phyloP scores from a whole-genome alignment of 192 early-diverging fungal genomes.

The Oehlia diaphana region DNA sequence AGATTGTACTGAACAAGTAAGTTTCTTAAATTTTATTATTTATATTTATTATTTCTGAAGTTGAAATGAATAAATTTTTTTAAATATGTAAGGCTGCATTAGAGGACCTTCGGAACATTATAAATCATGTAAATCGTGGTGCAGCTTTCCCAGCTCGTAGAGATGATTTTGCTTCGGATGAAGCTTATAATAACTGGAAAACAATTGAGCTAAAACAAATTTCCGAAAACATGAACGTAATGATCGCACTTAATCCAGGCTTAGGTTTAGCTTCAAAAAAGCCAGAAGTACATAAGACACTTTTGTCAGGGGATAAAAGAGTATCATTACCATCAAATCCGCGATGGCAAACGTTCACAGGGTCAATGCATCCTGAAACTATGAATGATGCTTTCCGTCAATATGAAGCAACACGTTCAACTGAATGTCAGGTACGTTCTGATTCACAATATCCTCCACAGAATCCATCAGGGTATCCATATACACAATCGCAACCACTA shows the following conservation, averaged over 20 bases:
- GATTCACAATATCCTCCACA: constrained; percentile 4
- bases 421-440: not conserved
- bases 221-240: constrained; percentile 3
- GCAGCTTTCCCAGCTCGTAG: constrained; percentile 18
- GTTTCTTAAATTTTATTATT: not conserved
- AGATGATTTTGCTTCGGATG: constrained; percentile 27
- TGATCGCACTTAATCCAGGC: constrained; percentile 1
- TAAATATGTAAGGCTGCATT: constrained; percentile 3
- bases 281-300: not conserved
- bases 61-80: not conserved
- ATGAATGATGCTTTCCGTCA: constrained; percentile 7
- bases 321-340: not conserved
- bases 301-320: not conserved
- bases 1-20: constrained; percentile 15
- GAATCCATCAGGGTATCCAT: not conserved
- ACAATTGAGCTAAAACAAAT: constrained; percentile 17
- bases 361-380: constrained; percentile 5
- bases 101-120: constrained; percentile 16
- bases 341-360: not conserved
- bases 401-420: not conserved
- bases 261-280: not conserved
- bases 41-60: too few species aligned
- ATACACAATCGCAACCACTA: not conserved
- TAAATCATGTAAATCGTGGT: constrained; percentile 27
- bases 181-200: constrained; percentile 31